Evolutionary conservation across 371 early-diverging fungal species (phyloP), one percentile per base, ranked within the genome.

Genomic region (Dipsacomyces acuminosporus): DNA sequence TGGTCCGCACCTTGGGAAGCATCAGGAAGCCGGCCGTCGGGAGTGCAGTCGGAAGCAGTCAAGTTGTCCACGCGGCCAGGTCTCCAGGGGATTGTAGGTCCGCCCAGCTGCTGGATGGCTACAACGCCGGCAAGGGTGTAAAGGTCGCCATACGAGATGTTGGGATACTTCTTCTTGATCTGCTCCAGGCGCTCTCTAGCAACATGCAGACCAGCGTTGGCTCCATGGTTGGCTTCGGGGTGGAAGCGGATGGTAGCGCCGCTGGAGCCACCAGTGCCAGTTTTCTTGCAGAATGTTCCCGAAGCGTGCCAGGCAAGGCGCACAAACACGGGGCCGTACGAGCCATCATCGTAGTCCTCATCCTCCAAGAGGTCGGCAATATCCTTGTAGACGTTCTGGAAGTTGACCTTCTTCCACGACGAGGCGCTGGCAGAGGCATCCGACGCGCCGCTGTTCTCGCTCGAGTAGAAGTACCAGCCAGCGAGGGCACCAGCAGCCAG

Each of bases 281-380:
- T 71, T 45, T 78, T 78, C 62, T 77, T 76, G 76, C 91, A 89
- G 65, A 84, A 94, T 33, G 96, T 96, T 18, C 96, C 96, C 41
- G 93, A 81, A 8, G 91, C 82, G 76, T 96, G 96, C 95, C 94
- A 93, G 8, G 94, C 93, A 20, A 91, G 81, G 41, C 91, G 90
- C 40, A 95, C 74, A 51, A 96, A 79, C 18, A 96, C 82, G 14
- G 94, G 94, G 4, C 90, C 94, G 65, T 84, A 81, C 21, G 86
- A 86, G 48, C 94, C 95, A 64, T 96, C 95, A 72, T 96, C 97
- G 57, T 89, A 91, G 74, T 86, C 79, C 57, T 67, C 73, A 33
- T 85, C 85, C 48, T 89, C 89, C n/a, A 89, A 73, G 48, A 87
- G 59, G 33, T 80, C 82, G 22, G 89, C 89, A 65, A 89, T 89